These are phyloP conservation scores for Komagataella mondaviorum DNA, from an alignment of 805 yeast genomes.

Conservation along the genomic window DNA sequence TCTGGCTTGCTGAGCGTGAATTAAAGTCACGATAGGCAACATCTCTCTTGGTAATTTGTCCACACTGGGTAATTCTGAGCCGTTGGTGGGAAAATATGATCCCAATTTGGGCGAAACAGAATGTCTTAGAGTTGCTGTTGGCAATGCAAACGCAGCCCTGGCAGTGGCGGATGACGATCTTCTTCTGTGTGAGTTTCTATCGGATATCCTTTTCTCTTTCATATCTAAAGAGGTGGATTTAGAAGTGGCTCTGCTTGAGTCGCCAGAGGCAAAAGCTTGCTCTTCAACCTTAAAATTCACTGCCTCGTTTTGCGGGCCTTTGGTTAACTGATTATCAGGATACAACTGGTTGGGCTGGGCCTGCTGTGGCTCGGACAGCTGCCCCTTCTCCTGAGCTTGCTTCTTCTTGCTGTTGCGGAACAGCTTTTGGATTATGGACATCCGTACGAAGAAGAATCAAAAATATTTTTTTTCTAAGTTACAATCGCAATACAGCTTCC, in stretches of 20 bases:
- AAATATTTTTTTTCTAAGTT: neutral
- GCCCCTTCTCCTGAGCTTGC: neutral
- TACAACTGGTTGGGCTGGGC: neutral
- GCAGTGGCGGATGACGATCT: neutral
- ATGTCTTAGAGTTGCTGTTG: neutral
- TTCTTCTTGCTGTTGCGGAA: neutral
- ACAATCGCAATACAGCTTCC: neutral
- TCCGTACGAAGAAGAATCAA: neutral
- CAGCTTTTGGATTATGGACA: neutral
- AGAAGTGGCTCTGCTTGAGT: neutral
- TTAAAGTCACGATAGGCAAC: conserved; percentile 56
- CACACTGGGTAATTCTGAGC: neutral
- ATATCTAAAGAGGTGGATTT: neutral
- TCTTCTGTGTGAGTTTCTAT: neutral
- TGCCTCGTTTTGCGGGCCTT: neutral
- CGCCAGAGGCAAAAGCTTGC: neutral
- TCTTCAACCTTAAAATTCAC: neutral
- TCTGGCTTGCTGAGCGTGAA: conserved; percentile 58
- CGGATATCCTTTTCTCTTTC: neutral
- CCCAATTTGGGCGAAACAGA: neutral
- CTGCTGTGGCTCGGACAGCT: neutral
- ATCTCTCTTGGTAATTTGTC: conserved; percentile 41
- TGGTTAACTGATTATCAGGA: neutral
- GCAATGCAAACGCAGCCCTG: neutral
- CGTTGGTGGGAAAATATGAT: neutral